These are phyloP conservation scores for Galerina marginata DNA, from an alignment of 768 basidiomycete species.

Conservation along the genomic window DNA sequence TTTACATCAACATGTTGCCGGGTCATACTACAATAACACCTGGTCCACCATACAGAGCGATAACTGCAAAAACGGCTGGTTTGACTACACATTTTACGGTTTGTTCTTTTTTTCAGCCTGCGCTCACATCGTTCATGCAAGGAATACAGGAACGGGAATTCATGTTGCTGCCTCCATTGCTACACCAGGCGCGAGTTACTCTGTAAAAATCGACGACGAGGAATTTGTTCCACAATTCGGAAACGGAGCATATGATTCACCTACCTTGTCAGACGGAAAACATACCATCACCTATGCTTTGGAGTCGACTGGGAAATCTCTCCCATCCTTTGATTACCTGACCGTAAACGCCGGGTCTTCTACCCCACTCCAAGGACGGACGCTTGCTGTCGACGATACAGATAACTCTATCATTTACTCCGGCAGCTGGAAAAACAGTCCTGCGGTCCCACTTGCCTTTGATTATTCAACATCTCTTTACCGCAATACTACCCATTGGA, in stretches of 20 bases:
- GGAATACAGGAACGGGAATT: slow-evolving; percentile 36
- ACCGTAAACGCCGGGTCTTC: slow-evolving; percentile 41
- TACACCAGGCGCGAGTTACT: slow-evolving; percentile 30
- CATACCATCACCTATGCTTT: slow-evolving; percentile 43
- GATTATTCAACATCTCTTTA: slow-evolving; percentile 36
- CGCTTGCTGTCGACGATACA: slow-evolving; percentile 44
- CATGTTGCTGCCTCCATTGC: slow-evolving; percentile 32
- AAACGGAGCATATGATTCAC: slow-evolving; percentile 36
- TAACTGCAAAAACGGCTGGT: slow-evolving; percentile 43
- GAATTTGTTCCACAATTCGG: slow-evolving; percentile 35
- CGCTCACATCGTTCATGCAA: not conserved
- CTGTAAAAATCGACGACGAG: slow-evolving; percentile 44
- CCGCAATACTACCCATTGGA: slow-evolving; percentile 42
- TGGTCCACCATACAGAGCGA: slow-evolving; percentile 41
- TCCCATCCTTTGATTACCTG: slow-evolving; percentile 46
- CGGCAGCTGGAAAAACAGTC: slow-evolving; percentile 39
- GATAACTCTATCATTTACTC: slow-evolving; percentile 34
- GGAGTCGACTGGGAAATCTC: slow-evolving; percentile 21
- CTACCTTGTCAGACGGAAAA: slow-evolving; percentile 37
- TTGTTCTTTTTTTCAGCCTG: slow-evolving; percentile 3
- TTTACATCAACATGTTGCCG: slow-evolving; percentile 35
- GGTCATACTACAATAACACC: slow-evolving; percentile 44
- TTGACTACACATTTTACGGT: slow-evolving; percentile 46
- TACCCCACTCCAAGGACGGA: slow-evolving; percentile 39
- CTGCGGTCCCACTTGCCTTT: slow-evolving; percentile 22